These are phyloP conservation scores for Boletus reticuloceps DNA, from an alignment of 768 basidiomycete species.

Conservation along the genomic window DNA sequence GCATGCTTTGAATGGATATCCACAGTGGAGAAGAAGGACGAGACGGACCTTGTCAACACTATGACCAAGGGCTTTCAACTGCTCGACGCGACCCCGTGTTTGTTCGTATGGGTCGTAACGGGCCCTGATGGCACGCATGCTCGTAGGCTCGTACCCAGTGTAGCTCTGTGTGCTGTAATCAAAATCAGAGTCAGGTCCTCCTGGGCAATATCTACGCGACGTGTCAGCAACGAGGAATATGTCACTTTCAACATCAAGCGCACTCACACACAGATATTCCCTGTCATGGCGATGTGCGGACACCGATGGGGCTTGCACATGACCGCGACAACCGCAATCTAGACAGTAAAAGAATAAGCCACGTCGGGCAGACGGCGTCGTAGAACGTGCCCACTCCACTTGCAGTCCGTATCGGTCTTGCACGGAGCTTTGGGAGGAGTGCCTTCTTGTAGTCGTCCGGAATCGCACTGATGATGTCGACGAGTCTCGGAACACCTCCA, in stretches of 20 bases:
- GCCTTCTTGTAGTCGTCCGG: conserved; percentile 97
- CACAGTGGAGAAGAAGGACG: neutral
- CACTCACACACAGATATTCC: conserved; percentile 96
- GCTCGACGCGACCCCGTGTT: conserved; percentile 91
- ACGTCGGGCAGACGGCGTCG: neutral
- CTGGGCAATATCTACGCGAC: conserved; percentile 82
- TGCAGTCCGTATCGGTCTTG: conserved; percentile 93
- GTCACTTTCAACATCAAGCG: neutral
- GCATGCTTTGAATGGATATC: neutral
- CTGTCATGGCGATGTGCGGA: conserved; percentile 99
- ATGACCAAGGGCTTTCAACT: conserved; percentile 93
- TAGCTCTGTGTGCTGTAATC: conserved; percentile 99
- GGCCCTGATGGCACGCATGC: conserved; percentile 98
- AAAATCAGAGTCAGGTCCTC: conserved; percentile 98
- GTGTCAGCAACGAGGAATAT: conserved; percentile 5
- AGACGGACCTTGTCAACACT: conserved; percentile 86
- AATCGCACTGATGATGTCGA: conserved; percentile 97
- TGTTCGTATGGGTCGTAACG: conserved; percentile 98
- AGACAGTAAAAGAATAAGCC: neutral
- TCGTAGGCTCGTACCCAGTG: conserved; percentile 95
- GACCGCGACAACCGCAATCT: conserved; percentile 99
- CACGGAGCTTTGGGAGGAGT: conserved; percentile 83
- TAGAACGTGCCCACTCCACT: conserved; percentile 67
- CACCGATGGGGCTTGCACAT: conserved; percentile 99
- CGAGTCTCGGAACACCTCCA: conserved; percentile 86